Percentiles rank a stretch among this genome's conserved stretches.
phyloP scores from a whole-genome alignment of 805 yeast species.

The Maudiozyma barnettii region DNA sequence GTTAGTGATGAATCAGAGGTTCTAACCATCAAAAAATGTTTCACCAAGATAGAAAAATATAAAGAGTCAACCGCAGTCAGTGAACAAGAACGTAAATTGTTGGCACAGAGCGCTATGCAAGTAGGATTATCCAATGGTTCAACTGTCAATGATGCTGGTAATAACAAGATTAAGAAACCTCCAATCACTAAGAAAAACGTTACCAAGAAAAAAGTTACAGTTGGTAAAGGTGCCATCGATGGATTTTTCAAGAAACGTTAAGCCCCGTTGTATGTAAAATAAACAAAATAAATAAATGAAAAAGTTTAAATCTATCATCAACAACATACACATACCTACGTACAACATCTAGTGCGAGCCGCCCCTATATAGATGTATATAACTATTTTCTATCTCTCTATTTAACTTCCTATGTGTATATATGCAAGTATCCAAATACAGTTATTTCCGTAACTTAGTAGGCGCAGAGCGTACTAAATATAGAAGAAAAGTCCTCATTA shows the following conservation, averaged over 20 bases:
- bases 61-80: slow-evolving; percentile 9
- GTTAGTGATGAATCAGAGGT: background rate
- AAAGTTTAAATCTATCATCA: too few relatives aligned
- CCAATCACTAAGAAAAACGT: background rate
- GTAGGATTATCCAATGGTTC: slow-evolving; percentile 18
- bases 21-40: slow-evolving; percentile 25
- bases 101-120: slow-evolving; percentile 26
- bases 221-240: slow-evolving; percentile 62
- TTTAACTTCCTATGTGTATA: too few relatives aligned
- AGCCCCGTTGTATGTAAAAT: too few relatives aligned
- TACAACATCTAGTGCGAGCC: too few relatives aligned
- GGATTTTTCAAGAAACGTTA: slow-evolving; percentile 43
- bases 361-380: too few relatives aligned
- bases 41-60: slow-evolving; percentile 26
- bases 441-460: too few relatives aligned
- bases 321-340: too few relatives aligned
- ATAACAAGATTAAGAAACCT: background rate
- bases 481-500: too few relatives aligned
- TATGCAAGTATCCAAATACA: too few relatives aligned
- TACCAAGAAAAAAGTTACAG: slow-evolving; percentile 37
- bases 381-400: too few relatives aligned
- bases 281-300: too few relatives aligned
- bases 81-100: slow-evolving; percentile 21
- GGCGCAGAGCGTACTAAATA: too few relatives aligned
- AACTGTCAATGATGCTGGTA: slow-evolving; percentile 6